Evolutionary conservation across 2,329 filamentous ascomycete species (phyloP).

Genomic region (Geoglossum cookeanum): DNA sequence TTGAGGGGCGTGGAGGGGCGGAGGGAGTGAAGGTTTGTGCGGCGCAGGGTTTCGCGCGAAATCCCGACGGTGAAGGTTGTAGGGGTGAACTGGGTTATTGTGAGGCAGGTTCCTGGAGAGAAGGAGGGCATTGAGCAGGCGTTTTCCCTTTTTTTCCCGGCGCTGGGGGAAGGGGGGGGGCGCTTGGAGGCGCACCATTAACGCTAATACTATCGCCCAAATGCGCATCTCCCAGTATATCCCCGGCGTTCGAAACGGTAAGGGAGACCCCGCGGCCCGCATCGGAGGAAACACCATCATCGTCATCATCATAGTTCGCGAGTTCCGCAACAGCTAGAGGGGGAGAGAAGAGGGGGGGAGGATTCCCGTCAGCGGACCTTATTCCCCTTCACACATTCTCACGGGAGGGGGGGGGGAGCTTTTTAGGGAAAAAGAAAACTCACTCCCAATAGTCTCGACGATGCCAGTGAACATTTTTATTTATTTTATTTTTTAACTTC

Average conservation of each 20-base stretch:
- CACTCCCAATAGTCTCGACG: conserved; percentile 83
- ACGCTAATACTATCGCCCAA: conserved; percentile 87
- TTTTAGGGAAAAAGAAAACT: conserved; percentile 16
- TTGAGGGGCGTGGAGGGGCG: conserved; percentile 48
- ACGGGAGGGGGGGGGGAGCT: not conserved
- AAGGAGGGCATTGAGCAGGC: not conserved
- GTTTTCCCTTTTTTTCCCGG: no score
- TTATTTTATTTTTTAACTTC: no score
- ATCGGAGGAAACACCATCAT: conserved; percentile 23
- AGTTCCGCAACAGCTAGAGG: conserved; percentile 60
- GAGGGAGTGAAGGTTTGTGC: conserved; percentile 80
- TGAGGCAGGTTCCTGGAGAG: conserved; percentile 55
- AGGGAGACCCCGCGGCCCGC: conserved; percentile 65
- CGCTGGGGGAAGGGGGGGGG: not conserved
- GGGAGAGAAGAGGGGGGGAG: conserved; percentile 10
- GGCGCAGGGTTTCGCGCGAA: conserved; percentile 83
- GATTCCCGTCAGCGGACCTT: not conserved
- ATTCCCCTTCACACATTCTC: not conserved
- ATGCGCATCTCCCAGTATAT: conserved; percentile 66
- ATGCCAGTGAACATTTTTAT: conserved; percentile 79
- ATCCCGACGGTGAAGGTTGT: conserved; percentile 73
- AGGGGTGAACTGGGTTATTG: conserved; percentile 54
- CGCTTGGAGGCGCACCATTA: conserved; percentile 40
- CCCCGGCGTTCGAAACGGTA: conserved; percentile 56
- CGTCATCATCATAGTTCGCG: conserved; percentile 56